These are phyloP conservation scores for Omphalotus olearius DNA, from an alignment of 1,284 basidiomycete genomes.

Conservation along the genomic window DNA sequence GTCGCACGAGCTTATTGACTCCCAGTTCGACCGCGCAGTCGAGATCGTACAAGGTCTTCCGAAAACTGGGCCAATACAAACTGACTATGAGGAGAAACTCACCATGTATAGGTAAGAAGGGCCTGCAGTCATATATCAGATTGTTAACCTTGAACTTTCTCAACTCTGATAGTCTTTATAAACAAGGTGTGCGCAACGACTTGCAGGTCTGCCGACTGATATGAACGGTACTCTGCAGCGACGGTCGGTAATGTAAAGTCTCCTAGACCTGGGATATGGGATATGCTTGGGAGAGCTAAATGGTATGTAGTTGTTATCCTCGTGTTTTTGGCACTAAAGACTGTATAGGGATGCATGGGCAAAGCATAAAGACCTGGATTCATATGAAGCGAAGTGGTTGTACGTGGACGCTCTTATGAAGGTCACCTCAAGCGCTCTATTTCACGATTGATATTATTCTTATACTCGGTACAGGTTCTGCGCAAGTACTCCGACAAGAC, in stretches of 20 bases:
- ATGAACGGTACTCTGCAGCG: constrained; percentile 43
- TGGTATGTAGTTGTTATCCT: constrained; percentile 51
- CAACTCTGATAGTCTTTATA: constrained; percentile 63
- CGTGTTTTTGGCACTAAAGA: constrained; percentile 21
- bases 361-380: constrained; percentile 79
- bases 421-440: constrained; percentile 34
- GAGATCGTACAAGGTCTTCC: constrained; percentile 91
- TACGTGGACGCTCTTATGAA: constrained; percentile 89
- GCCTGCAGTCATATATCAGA: constrained; percentile 4
- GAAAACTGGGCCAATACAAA: constrained; percentile 94
- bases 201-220: not conserved
- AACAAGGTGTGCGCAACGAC: constrained; percentile 65
- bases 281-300: constrained; percentile 92
- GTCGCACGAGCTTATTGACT: constrained; percentile 61
- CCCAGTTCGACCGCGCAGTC: constrained; percentile 90
- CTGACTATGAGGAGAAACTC: constrained; percentile 94
- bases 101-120: constrained; percentile 79
- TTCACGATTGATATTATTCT: not conserved
- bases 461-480: constrained; percentile 53
- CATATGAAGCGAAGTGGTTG: constrained; percentile 81
- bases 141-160: not conserved
- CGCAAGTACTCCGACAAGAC: constrained; percentile 83
- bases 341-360: constrained; percentile 87
- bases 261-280: constrained; percentile 83
- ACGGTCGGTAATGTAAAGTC: constrained; percentile 84